Evolutionary conservation across 2,329 filamentous ascomycete species (phyloP), one percentile per base, ranked within the genome.

Genomic region (Stemphylium lycopersici): DNA sequence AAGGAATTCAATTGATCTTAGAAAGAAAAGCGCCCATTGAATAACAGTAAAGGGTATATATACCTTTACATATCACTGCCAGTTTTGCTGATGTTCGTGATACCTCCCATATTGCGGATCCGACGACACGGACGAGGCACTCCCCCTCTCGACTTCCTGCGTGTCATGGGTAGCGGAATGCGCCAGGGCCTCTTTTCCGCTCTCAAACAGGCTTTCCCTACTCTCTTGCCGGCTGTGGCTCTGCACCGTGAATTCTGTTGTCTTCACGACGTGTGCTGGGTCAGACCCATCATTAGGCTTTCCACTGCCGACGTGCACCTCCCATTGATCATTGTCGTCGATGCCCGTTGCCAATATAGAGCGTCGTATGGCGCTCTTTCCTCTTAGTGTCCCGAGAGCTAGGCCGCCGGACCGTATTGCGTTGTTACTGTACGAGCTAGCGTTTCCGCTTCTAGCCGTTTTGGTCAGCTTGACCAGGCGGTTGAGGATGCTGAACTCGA

Each of bases 401-500:
- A 65, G n/a, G 3, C 51, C 54, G 2, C 44, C 51, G 4, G 62
- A 44, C 22, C 31, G 45, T 6, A 6, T 26, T 31, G 43, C 58
- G 4, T 38, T 33, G 44, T 48, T 40, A 48, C 62, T 61, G 37
- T 54, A 54, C 1, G 59, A 63, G 24, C 53, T 55, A 12, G 59
- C 55, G 33, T 50, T 61, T 31, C 48, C 45, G 16, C 51, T 53
- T 15, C 51, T 32, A 15, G 26, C 51, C 32, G 38, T 44, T 26
- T 20, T 51, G 1, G 57, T 63, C 41, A 46, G 22, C 8, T 55
- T 50, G 37, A 63, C 62, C 16, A 66, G 56, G 24, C 58, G 63
- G 37, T 82, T 76, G 26, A 86, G 71, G 43, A 86, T 78, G 24
- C 79, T 78, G 58, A 80, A 78, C 63, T 85, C 83, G n/a, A 83